phyloP scores from a whole-genome alignment of 495 filamentous ascomycete species.

The Tuber melanosporum region DNA sequence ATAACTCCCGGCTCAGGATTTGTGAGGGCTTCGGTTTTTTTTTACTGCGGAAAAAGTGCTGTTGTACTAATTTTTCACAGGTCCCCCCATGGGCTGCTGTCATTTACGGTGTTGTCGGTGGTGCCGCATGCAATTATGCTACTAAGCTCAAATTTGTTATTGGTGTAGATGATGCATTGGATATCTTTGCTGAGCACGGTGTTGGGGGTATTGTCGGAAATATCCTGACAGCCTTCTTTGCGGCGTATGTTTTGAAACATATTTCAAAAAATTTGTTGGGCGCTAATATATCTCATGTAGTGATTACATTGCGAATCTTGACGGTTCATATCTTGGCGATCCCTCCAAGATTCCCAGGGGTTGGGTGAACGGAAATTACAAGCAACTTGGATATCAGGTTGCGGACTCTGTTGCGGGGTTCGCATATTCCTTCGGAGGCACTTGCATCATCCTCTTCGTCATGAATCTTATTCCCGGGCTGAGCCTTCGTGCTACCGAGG shows the following conservation, averaged over 20 bases:
- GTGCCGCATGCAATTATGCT: slow-evolving; percentile 82
- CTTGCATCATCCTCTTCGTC: slow-evolving; percentile 77
- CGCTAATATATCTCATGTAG: slow-evolving; percentile 42
- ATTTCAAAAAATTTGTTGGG: neutral
- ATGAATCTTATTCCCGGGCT: slow-evolving; percentile 83
- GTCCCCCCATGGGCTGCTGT: slow-evolving; percentile 93
- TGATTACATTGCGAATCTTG: slow-evolving; percentile 84
- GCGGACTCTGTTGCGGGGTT: slow-evolving; percentile 79
- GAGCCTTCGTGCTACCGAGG: slow-evolving; percentile 69
- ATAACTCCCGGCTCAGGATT: slow-evolving; percentile 77
- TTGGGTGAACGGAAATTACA: slow-evolving; percentile 85
- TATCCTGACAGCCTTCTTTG: slow-evolving; percentile 83
- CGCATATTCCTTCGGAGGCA: slow-evolving; percentile 78
- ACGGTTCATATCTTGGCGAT: slow-evolving; percentile 50
- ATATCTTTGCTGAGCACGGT: slow-evolving; percentile 90
- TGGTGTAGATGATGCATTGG: slow-evolving; percentile 78
- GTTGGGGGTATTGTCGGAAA: slow-evolving; percentile 87
- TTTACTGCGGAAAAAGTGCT: neutral
- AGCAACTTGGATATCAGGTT: slow-evolving; percentile 81
- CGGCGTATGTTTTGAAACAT: slow-evolving; percentile 55
- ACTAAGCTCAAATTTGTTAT: slow-evolving; percentile 93
- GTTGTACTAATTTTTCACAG: slow-evolving; percentile 50
- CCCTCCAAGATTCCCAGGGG: slow-evolving; percentile 62
- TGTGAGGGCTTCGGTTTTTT: slow-evolving; percentile 17
- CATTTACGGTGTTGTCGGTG: slow-evolving; percentile 78